These are phyloP conservation scores for Laburnicola sp. DNA, from an alignment of 2,329 filamentous ascomycete species.

Conservation along the genomic window DNA sequence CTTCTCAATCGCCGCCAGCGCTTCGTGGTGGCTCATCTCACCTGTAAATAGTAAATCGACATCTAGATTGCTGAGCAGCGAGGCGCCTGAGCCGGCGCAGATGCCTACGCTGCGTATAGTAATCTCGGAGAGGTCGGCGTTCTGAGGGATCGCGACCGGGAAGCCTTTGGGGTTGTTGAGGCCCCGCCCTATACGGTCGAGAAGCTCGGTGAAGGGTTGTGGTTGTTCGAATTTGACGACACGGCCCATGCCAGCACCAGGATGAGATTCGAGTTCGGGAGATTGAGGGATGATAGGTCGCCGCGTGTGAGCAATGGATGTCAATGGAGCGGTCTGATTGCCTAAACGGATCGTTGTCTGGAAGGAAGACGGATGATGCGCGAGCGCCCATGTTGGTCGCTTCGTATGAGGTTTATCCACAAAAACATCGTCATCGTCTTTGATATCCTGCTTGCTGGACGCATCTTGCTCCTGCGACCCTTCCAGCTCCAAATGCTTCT, in stretches of 20 bases:
- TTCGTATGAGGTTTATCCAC: slow-evolving; percentile 29
- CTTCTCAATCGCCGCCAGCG: slow-evolving; percentile 80
- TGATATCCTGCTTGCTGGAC: slow-evolving; percentile 9
- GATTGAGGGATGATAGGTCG: slow-evolving; percentile 57
- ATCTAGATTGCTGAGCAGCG: slow-evolving; percentile 68
- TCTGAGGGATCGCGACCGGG: slow-evolving; percentile 66
- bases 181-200: slow-evolving; percentile 62
- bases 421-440: slow-evolving; percentile 42
- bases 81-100: slow-evolving; percentile 85
- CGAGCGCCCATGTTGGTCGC: slow-evolving; percentile 49
- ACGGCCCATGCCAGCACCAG: slow-evolving; percentile 63
- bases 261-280: slow-evolving; percentile 43
- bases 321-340: slow-evolving; percentile 23
- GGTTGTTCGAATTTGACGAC: slow-evolving; percentile 59
- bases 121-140: slow-evolving; percentile 56
- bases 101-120: slow-evolving; percentile 73
- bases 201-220: slow-evolving; percentile 60
- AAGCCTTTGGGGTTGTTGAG: slow-evolving; percentile 70
- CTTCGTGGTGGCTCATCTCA: slow-evolving; percentile 91
- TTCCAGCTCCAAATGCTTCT: slow-evolving; percentile 22
- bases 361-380: slow-evolving; percentile 52
- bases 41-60: slow-evolving; percentile 88
- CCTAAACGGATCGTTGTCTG: slow-evolving; percentile 44
- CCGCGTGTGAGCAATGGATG: slow-evolving; percentile 51
- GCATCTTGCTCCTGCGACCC: slow-evolving; percentile 6